phyloP scores from a whole-genome alignment of 2,329 filamentous ascomycete genomes.

The Sordariomycetes sp. region DNA sequence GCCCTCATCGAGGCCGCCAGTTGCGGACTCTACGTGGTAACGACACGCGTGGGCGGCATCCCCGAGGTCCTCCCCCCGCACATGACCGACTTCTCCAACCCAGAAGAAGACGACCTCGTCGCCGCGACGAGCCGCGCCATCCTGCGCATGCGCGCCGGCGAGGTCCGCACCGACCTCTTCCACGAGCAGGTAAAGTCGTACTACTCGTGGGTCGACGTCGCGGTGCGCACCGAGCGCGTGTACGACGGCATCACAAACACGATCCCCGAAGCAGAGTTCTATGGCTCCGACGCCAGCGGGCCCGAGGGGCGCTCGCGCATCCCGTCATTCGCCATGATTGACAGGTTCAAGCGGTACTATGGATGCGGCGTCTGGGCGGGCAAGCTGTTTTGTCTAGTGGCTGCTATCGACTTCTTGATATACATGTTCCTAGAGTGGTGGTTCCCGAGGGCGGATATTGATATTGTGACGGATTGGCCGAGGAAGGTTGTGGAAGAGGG shows the following conservation, averaged over 20 bases:
- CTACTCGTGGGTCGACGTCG: conserved; percentile 98
- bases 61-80: conserved; percentile 90
- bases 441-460: conserved; percentile 74
- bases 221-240: conserved; percentile 82
- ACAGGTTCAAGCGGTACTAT: conserved; percentile 90
- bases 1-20: conserved; percentile 95
- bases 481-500: conserved; percentile 39
- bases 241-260: conserved; percentile 86
- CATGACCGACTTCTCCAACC: conserved; percentile 96
- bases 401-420: conserved; percentile 85
- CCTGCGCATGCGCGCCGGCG: conserved; percentile 69
- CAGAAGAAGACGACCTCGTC: conserved; percentile 91
- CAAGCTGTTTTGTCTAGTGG: conserved; percentile 91
- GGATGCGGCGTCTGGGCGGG: conserved; percentile 98
- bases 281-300: conserved; percentile 59
- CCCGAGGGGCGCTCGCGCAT: conserved; percentile 45
- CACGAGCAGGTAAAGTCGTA: conserved; percentile 96
- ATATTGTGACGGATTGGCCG: conserved; percentile 85
- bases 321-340: conserved; percentile 84
- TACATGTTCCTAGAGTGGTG: conserved; percentile 80
- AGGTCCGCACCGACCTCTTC: conserved; percentile 82
- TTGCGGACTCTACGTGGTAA: conserved; percentile 92
- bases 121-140: conserved; percentile 83
- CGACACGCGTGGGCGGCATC: conserved; percentile 90
- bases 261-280: conserved; percentile 79